phyloP scores from a whole-genome alignment of 2,329 filamentous ascomycete genomes.

The Talaromyces sp. region DNA sequence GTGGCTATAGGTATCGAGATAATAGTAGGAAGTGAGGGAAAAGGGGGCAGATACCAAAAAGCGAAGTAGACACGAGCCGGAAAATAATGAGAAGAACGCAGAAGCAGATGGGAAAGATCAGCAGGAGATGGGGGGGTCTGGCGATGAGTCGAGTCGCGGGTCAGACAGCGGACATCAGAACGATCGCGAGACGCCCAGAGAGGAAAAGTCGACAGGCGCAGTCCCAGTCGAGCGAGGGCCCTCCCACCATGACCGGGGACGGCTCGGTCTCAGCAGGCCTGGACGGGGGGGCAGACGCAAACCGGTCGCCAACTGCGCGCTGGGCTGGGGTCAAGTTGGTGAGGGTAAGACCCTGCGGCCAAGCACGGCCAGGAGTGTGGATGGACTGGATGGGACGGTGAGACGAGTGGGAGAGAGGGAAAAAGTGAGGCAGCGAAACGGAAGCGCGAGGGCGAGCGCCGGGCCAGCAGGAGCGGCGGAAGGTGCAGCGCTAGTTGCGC shows the following conservation, averaged over 20 bases:
- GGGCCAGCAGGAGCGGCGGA: constrained; percentile 16
- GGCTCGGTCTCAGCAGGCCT: neutral
- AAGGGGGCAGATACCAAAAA: neutral
- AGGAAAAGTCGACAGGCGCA: neutral
- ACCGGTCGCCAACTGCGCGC: neutral
- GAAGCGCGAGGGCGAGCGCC: constrained; percentile 22
- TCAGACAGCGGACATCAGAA: neutral
- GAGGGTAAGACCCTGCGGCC: neutral
- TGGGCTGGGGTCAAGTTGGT: neutral
- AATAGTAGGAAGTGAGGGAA: neutral
- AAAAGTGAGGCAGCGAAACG: constrained; percentile 37
- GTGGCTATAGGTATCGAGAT: neutral
- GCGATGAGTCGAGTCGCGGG: neutral
- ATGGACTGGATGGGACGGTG: neutral
- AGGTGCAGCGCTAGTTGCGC: neutral
- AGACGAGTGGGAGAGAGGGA: neutral
- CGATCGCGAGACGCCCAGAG: neutral
- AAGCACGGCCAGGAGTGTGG: neutral
- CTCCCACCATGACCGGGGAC: neutral
- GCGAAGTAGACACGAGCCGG: neutral
- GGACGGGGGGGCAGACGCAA: neutral
- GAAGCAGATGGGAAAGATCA: neutral
- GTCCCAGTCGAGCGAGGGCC: neutral
- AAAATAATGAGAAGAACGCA: neutral
- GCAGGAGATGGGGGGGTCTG: neutral